These are phyloP conservation scores for Zygoascus tannicola DNA, from an alignment of 805 yeast genomes.

Conservation along the genomic window DNA sequence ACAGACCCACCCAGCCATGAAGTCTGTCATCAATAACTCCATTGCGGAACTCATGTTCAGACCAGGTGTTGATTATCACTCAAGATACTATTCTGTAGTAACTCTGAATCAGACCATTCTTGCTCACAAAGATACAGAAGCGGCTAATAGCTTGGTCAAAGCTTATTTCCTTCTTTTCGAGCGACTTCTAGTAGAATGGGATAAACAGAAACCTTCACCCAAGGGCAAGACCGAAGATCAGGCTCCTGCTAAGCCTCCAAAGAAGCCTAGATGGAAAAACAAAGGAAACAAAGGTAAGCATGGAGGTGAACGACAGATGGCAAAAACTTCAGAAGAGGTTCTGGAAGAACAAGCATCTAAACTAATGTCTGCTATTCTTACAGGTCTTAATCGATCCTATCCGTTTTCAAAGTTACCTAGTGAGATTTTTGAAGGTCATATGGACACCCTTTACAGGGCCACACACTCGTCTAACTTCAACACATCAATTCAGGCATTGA, in stretches of 20 bases:
- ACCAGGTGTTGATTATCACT: constrained; percentile 66
- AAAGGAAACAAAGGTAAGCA: constrained; percentile 69
- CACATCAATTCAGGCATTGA: constrained; percentile 87
- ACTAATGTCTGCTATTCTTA: constrained; percentile 78
- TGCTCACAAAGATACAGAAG: constrained; percentile 61
- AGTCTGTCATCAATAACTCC: constrained; percentile 64
- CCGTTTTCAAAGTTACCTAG: constrained; percentile 75
- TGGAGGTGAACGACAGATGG: constrained; percentile 45
- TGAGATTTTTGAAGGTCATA: constrained; percentile 57
- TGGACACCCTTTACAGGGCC: constrained; percentile 76
- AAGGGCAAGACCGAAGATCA: constrained; percentile 20
- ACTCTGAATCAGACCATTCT: constrained; percentile 90
- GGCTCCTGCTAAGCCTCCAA: constrained; percentile 36
- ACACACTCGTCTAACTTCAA: constrained; percentile 92
- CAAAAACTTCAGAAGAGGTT: constrained; percentile 23
- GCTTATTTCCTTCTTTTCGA: constrained; percentile 84
- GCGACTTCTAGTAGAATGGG: constrained; percentile 64
- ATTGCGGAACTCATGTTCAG: constrained; percentile 74
- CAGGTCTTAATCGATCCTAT: constrained; percentile 93
- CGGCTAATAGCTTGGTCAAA: constrained; percentile 75
- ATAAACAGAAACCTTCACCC: constrained; percentile 33
- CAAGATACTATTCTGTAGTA: constrained; percentile 78
- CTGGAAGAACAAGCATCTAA: constrained; percentile 71
- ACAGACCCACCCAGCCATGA: constrained; percentile 95
- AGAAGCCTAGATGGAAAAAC: constrained; percentile 58